Evolutionary conservation across 2,329 filamentous ascomycete genomes (phyloP).

Genomic region (Paecilomyces sp.): DNA sequence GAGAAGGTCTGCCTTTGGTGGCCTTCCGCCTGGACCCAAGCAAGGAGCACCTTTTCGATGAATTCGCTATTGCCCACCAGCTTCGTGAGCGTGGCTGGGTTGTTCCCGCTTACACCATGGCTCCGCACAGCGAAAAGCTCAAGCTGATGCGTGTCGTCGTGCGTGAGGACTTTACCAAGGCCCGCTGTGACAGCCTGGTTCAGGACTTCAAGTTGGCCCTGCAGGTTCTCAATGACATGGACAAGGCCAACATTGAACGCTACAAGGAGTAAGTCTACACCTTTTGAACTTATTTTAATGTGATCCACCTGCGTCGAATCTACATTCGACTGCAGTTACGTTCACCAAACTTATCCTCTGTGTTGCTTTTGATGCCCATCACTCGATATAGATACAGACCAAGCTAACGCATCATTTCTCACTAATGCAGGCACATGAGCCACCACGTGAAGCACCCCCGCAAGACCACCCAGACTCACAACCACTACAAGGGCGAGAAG

Average conservation of each 20-base stretch:
- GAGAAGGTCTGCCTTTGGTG: conserved; percentile 77
- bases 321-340: not conserved
- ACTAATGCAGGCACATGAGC: conserved; percentile 40
- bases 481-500: conserved; percentile 60
- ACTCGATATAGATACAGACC: not conserved
- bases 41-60: conserved; percentile 55
- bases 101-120: conserved; percentile 95
- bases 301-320: not conserved
- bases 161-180: conserved; percentile 81
- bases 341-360: not conserved
- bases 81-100: conserved; percentile 86
- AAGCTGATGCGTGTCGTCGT: conserved; percentile 93
- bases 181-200: conserved; percentile 71
- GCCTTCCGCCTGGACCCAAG: conserved; percentile 69
- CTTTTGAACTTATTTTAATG: not conserved
- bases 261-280: conserved; percentile 53
- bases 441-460: conserved; percentile 48
- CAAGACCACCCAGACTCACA: conserved; percentile 46
- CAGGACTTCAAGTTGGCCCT: conserved; percentile 72
- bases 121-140: conserved; percentile 71
- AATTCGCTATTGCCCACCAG: conserved; percentile 76
- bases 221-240: conserved; percentile 64
- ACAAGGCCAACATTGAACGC: conserved; percentile 61
- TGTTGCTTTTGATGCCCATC: not conserved
- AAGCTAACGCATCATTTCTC: not conserved